Conservation (phyloP, 306 rosid genomes). For the Trifolium dubium region DNA sequence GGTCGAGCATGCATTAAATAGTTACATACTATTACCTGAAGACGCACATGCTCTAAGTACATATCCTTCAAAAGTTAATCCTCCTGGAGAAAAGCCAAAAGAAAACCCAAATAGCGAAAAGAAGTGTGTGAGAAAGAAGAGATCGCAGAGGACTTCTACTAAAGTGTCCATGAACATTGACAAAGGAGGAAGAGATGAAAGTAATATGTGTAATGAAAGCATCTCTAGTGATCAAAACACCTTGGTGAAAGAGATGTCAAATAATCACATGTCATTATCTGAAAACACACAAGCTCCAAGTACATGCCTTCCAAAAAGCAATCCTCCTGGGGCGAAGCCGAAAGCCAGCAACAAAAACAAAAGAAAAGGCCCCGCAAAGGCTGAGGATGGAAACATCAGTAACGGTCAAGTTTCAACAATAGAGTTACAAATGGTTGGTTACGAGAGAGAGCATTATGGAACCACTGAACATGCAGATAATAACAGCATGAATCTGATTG, state of each 20-base stretch:
- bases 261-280: conserved; percentile 36
- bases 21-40: conserved; percentile 37
- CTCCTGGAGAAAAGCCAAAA: conserved; percentile 27
- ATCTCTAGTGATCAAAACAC: conserved; percentile 34
- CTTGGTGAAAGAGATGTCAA: conserved; percentile 38
- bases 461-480: conserved; percentile 37
- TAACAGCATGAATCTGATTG: conserved; percentile 47
- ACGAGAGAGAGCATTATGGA: conserved; percentile 46
- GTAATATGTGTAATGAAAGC: conserved; percentile 40
- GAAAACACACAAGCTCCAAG: conserved; percentile 41
- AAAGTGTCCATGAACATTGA: too few relatives aligned
- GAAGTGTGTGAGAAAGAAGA: conserved; percentile 55
- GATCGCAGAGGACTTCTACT: conserved; percentile 40
- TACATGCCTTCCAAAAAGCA: conserved; percentile 29
- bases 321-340: conserved; percentile 29
- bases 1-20: conserved; percentile 34
- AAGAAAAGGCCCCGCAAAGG: conserved; percentile 36
- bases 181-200: conserved; percentile 43
- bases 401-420: conserved; percentile 36
- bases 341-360: conserved; percentile 36
- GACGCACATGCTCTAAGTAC: conserved; percentile 32
- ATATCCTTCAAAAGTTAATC: conserved; percentile 31
- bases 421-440: conserved; percentile 36
- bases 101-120: conserved; percentile 44
- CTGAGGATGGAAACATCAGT: conserved; percentile 48